Percentiles rank a stretch among this genome's conserved stretches.
These are phyloP conservation scores for Claviceps digitariae DNA, from an alignment of 2,329 filamentous ascomycete genomes.

Conservation along the genomic window DNA sequence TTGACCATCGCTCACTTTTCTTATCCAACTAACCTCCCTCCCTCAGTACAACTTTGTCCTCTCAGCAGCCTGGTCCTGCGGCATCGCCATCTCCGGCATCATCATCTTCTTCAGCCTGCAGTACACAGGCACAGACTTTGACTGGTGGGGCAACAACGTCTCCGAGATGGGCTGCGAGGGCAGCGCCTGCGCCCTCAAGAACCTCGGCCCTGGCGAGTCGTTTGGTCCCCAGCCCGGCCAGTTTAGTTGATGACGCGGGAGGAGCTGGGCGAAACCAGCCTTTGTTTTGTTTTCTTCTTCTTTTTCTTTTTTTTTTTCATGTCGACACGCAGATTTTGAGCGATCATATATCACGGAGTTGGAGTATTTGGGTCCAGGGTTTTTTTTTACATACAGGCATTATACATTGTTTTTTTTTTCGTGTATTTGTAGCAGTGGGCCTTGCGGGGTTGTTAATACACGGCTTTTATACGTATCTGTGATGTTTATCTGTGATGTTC, in stretches of 20 bases:
- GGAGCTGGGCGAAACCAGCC: not conserved
- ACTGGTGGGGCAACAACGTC: constrained; percentile 37
- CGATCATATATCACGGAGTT: too few relatives aligned
- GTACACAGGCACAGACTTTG: constrained; percentile 26
- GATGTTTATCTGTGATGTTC: too few relatives aligned
- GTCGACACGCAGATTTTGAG: too few relatives aligned
- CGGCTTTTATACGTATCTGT: too few relatives aligned
- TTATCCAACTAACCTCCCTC: not conserved
- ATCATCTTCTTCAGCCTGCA: constrained; percentile 41
- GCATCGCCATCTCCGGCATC: constrained; percentile 35
- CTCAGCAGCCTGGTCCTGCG: constrained; percentile 35
- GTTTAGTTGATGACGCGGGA: constrained; percentile 16
- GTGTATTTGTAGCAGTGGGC: too few relatives aligned
- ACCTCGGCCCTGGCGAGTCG: constrained; percentile 21
- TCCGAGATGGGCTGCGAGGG: constrained; percentile 29
- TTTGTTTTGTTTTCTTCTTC: not conserved
- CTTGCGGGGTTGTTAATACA: too few relatives aligned
- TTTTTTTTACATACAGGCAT: too few relatives aligned
- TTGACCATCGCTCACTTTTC: too few relatives aligned
- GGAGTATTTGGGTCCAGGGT: too few relatives aligned
- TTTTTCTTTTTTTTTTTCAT: not conserved
- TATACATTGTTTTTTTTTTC: too few relatives aligned
- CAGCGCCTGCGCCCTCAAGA: constrained; percentile 23
- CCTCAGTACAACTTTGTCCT: constrained; percentile 38
- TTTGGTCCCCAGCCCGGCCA: constrained; percentile 27